Evolutionary conservation across 176 grass and related monocot species (phyloP), one percentile per base, ranked within the genome.

Genomic region (Microstegium vimineum): DNA sequence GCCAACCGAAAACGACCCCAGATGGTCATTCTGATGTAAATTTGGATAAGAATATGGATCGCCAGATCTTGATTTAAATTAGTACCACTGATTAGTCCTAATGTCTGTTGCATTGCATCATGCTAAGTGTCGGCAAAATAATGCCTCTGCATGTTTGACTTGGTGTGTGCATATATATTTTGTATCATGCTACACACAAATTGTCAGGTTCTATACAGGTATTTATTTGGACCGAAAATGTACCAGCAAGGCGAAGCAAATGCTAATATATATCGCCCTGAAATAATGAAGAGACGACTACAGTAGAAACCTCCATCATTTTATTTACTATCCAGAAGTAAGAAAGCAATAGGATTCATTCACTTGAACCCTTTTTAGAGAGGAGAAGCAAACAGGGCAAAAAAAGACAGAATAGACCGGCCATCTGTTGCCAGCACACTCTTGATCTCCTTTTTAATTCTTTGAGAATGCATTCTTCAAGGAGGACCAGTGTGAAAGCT

Each of bases 101-200:
- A 45, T 71, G 14, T 34, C 23, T 69, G 10, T 28, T 62, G 5
- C 23, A 13, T 8, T 7, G 26, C 1, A 12, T 68, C 47, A 69
- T 40, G 82, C 67, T 31, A 35, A 42, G 25, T 77, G 82, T 85
- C 75, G 49, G 74, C 66, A 85, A 36, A 71, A 79, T 37, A 47
- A 85, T 62, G 13, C 3, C 27, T 61, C 54, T 78, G 15, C 20
- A 65, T 37, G 57, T 27, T 46, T 61, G 38, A 47, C 30, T 47
- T 49, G 45, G 26, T 66, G 10, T 49, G 16, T 2, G n/a, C n/a
- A 20, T 46, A 31, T 14, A 22, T 23, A 1, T 26, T 26, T 23
- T 27, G n/a, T n/a, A n/a, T n/a, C n/a, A n/a, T n/a, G n/a, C n/a
- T n/a, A n/a, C n/a, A n/a, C n/a, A n/a, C n/a, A n/a, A n/a, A n/a